phyloP scores from a whole-genome alignment of 75 land plant species.

The Larix kaempferi region DNA sequence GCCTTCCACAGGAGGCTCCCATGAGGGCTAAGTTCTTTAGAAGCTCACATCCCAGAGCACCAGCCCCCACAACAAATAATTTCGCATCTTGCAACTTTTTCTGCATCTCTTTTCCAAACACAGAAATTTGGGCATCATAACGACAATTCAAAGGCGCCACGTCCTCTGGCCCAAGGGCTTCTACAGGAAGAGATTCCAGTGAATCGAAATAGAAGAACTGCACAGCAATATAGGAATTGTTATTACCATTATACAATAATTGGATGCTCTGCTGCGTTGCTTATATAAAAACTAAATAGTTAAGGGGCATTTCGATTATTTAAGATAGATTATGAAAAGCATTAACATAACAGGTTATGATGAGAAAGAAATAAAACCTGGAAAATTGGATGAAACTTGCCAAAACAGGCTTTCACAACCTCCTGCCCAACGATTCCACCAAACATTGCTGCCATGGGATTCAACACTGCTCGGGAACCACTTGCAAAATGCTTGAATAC shows the following conservation, averaged over 20 bases:
- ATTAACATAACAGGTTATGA: too few relatives aligned
- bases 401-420: conserved; percentile 87
- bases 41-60: conserved; percentile 94
- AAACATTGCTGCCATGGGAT: conserved; percentile 98
- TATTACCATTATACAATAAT: too few relatives aligned
- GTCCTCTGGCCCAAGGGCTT: conserved; percentile 54
- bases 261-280: too few relatives aligned
- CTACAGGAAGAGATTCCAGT: conserved; percentile 80
- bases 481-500: conserved; percentile 60
- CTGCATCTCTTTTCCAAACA: conserved; percentile 77
- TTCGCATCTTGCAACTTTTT: conserved; percentile 72
- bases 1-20: conserved; percentile 77
- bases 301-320: too few relatives aligned
- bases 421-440: conserved; percentile 95
- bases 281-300: too few relatives aligned
- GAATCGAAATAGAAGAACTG: conserved; percentile 68
- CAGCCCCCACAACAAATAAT: conserved; percentile 86
- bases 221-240: too few relatives aligned
- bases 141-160: conserved; percentile 51
- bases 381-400: conserved; percentile 84
- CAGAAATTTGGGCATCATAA: conserved; percentile 90
- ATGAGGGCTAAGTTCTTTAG: conserved; percentile 86
- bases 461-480: conserved; percentile 81
- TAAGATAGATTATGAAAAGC: too few relatives aligned
- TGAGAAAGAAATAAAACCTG: conserved; percentile 38